Evolutionary conservation across 1,284 basidiomycete species (phyloP).

Genomic region (Sporisorium graminicola): DNA sequence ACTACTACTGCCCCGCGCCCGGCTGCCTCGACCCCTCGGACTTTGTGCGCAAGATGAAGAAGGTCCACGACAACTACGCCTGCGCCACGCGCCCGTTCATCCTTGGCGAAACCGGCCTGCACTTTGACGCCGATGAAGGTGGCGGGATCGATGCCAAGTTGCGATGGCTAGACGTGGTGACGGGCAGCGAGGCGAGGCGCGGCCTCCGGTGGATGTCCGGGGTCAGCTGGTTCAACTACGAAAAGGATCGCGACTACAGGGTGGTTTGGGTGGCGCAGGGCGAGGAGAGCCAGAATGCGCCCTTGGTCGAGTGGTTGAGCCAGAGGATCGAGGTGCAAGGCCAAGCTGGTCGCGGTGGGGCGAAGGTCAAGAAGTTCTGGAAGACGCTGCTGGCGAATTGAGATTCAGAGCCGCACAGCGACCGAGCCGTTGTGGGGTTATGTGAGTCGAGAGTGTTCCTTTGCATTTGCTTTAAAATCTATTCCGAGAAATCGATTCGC

Average conservation of each 20-base stretch:
- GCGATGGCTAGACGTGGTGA: constrained; percentile 24
- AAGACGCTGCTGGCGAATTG: constrained; percentile 27
- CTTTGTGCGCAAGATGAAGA: constrained; percentile 36
- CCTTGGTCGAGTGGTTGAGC: constrained; percentile 12
- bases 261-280: constrained; percentile 9
- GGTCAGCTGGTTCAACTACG: constrained; percentile 43
- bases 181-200: constrained; percentile 9
- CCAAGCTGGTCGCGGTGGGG: neutral
- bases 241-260: constrained; percentile 43
- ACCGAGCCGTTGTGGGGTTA: too few species aligned
- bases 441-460: neutral
- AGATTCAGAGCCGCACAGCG: neutral
- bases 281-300: constrained; percentile 1
- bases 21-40: constrained; percentile 17
- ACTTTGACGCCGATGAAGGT: constrained; percentile 18
- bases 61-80: constrained; percentile 28
- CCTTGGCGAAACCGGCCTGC: constrained; percentile 39
- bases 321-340: neutral
- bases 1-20: constrained; percentile 38
- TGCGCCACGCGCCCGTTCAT: constrained; percentile 16
- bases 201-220: constrained; percentile 18
- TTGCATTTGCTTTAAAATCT: neutral
- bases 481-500: neutral
- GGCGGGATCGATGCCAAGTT: constrained; percentile 15
- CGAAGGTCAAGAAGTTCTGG: constrained; percentile 29